phyloP scores from a whole-genome alignment of 768 basidiomycete species.

The Boletus rubroflammeus region DNA sequence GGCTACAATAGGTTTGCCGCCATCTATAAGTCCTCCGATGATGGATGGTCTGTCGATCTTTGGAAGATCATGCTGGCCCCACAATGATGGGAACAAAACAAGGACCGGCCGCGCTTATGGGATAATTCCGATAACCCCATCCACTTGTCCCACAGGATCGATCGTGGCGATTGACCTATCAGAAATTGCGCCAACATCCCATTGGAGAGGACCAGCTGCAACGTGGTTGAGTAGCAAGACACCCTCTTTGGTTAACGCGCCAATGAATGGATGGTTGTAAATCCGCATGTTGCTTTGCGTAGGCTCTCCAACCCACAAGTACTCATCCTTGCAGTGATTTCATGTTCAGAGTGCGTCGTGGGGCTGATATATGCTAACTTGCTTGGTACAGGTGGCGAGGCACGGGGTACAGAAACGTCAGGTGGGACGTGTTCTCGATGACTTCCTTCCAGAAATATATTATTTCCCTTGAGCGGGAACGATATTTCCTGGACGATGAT shows the following conservation, averaged over 20 bases:
- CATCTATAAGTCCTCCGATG: neutral
- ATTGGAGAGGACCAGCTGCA: neutral
- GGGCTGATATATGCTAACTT: neutral
- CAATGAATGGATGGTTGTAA: neutral
- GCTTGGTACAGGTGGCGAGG: neutral
- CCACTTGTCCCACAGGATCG: neutral
- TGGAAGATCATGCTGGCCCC: slow-evolving; percentile 1
- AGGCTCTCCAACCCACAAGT: neutral
- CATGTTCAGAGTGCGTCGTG: neutral
- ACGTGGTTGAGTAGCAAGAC: neutral
- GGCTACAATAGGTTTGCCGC: neutral
- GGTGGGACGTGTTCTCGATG: neutral
- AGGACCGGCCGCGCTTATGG: neutral
- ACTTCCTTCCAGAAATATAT: neutral
- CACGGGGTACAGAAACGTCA: neutral
- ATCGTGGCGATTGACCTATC: neutral
- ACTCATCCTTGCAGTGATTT: neutral
- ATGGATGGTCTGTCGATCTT: slow-evolving; percentile 8
- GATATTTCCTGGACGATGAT: neutral
- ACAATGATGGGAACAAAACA: slow-evolving; percentile 2
- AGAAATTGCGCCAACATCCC: neutral
- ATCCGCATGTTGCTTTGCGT: neutral
- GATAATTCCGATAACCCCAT: neutral
- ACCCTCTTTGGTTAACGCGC: neutral
- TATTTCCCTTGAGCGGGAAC: neutral